Conservation (phyloP, 2,329 filamentous ascomycete species). For the Coniochaeta hoffmannii region DNA sequence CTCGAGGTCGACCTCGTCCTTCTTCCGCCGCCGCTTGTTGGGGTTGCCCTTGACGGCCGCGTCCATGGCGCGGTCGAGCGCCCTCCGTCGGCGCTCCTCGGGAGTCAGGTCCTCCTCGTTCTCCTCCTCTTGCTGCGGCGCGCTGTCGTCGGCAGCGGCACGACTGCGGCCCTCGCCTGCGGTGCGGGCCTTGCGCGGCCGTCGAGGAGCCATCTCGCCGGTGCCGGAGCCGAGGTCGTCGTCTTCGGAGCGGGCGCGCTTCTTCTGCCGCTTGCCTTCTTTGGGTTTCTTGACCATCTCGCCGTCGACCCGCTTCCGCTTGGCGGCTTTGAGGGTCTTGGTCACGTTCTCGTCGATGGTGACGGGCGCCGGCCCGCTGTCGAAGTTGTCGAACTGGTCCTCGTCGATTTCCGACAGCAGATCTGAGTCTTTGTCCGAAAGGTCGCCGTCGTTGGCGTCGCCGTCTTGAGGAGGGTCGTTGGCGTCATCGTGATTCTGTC, state of each 20-base stretch:
- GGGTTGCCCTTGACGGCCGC: slow-evolving; percentile 73
- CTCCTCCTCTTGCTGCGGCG: slow-evolving; percentile 48
- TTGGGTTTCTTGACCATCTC: slow-evolving; percentile 65
- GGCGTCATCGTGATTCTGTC: background rate
- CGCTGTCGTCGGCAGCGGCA: slow-evolving; percentile 27
- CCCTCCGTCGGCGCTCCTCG: slow-evolving; percentile 75
- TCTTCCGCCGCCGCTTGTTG: slow-evolving; percentile 65
- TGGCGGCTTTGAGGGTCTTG: slow-evolving; percentile 56
- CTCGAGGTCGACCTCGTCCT: slow-evolving; percentile 88
- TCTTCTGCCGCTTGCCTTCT: slow-evolving; percentile 64
- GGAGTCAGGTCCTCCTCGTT: slow-evolving; percentile 75
- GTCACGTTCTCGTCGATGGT: slow-evolving; percentile 61
- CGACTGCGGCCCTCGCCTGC: slow-evolving; percentile 36
- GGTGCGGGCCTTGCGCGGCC: slow-evolving; percentile 22
- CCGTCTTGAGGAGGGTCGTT: background rate
- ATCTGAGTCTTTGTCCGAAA: slow-evolving; percentile 48
- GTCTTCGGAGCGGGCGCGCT: slow-evolving; percentile 38
- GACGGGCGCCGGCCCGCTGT: slow-evolving; percentile 60
- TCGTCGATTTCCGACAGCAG: slow-evolving; percentile 62
- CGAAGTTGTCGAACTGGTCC: slow-evolving; percentile 51
- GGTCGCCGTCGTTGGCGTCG: slow-evolving; percentile 24
- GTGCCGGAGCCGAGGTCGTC: slow-evolving; percentile 43
- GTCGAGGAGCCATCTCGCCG: slow-evolving; percentile 27
- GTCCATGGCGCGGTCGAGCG: slow-evolving; percentile 81
- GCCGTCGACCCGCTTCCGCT: slow-evolving; percentile 57